These are phyloP conservation scores for Rutstroemia sp. DNA, from an alignment of 2,329 filamentous ascomycete species.

Conservation along the genomic window DNA sequence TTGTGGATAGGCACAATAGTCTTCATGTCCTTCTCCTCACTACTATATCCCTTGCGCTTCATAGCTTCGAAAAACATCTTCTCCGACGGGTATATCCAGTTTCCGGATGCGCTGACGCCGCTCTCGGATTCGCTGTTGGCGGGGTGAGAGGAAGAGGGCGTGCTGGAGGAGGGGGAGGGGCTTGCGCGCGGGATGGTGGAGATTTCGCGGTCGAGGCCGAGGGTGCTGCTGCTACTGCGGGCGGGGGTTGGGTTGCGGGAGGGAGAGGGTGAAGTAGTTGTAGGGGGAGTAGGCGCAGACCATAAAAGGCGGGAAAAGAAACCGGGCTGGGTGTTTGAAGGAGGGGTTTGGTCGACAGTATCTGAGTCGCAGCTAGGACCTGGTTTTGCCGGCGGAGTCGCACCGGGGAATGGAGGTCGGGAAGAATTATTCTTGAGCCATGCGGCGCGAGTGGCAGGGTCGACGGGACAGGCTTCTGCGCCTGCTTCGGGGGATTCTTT, in stretches of 20 bases:
- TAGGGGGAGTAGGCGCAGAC: conserved; percentile 8
- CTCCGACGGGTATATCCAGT: conserved; percentile 97
- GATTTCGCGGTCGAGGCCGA: conserved; percentile 64
- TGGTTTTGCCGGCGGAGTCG: conserved; percentile 24
- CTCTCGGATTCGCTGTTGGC: conserved; percentile 77
- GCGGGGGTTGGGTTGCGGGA: conserved; percentile 67
- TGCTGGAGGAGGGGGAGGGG: conserved; percentile 22
- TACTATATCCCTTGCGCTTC: conserved; percentile 78
- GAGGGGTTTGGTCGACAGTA: conserved; percentile 32
- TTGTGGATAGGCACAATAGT: conserved; percentile 97
- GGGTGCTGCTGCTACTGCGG: conserved; percentile 53
- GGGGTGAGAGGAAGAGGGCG: conserved; percentile 31
- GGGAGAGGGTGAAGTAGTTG: conserved; percentile 37
- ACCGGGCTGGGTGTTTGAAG: conserved; percentile 18
- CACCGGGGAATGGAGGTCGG: conserved; percentile 21
- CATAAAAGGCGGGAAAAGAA: conserved; percentile 19
- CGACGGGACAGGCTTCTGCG: conserved; percentile 66
- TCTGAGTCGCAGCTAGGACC: conserved; percentile 31
- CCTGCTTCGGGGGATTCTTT: conserved; percentile 26
- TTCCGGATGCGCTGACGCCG: conserved; percentile 60
- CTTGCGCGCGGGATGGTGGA: conserved; percentile 68
- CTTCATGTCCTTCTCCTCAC: conserved; percentile 68
- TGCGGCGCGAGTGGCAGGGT: conserved; percentile 78
- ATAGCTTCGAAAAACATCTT: conserved; percentile 98
- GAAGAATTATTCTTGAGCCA: conserved; percentile 54